A percentile compares a stretch with the other conserved stretches of the same genome.
Evolutionary conservation across 768 basidiomycete species (phyloP).

Genomic region (Candolleomyces efflorescens): DNA sequence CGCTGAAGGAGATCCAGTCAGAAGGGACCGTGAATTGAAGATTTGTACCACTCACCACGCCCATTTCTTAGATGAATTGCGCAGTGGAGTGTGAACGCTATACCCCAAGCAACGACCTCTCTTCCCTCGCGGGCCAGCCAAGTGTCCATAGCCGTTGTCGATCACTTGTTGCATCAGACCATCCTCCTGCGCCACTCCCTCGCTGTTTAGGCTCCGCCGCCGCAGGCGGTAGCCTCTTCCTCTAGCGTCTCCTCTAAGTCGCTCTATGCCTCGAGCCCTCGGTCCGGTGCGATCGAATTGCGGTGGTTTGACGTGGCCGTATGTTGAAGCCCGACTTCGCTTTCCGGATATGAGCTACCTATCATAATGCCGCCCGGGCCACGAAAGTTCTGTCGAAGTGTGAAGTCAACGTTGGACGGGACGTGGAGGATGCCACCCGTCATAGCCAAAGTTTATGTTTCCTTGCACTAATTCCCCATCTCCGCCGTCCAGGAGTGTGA

Average conservation of each 20-base stretch:
- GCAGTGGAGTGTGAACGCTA: conserved; percentile 18
- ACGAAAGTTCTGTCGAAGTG: too few relatives aligned
- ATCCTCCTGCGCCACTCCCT: conserved; percentile 27
- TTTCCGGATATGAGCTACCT: too few relatives aligned
- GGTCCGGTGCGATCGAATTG: conserved; percentile 14
- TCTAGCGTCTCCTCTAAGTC: conserved; percentile 33
- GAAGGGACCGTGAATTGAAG: too few relatives aligned
- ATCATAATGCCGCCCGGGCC: too few relatives aligned
- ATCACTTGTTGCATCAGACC: conserved; percentile 27
- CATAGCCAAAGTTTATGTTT: too few relatives aligned
- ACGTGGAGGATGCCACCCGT: too few relatives aligned
- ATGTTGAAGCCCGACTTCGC: too few relatives aligned
- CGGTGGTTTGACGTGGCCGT: too few relatives aligned
- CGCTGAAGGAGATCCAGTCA: too few relatives aligned
- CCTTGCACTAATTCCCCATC: too few relatives aligned
- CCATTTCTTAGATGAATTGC: neutral
- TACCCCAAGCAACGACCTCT: conserved; percentile 29
- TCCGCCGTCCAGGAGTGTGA: too few relatives aligned
- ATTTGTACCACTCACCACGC: neutral
- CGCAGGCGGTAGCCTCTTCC: conserved; percentile 33
- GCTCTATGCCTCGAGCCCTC: conserved; percentile 29
- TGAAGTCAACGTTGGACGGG: too few relatives aligned
- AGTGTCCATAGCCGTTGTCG: conserved; percentile 20
- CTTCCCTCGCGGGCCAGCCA: conserved; percentile 32
- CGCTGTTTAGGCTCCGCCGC: conserved; percentile 31